Base-by-base conservation (phyloP, 306 rosid species). In the Lablab purpureus region DNA sequence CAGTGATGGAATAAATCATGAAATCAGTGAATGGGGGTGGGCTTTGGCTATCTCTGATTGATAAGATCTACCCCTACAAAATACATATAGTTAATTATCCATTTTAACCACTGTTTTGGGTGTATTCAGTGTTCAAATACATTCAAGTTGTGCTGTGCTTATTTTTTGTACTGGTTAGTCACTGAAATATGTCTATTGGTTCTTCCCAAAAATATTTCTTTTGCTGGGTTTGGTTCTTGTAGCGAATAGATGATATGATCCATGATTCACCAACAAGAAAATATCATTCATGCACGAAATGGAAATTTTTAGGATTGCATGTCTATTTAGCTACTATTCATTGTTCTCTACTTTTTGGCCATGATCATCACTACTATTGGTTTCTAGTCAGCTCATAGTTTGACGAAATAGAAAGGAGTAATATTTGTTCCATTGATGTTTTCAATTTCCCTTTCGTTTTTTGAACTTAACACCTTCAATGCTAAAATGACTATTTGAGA, bases 401-500 rank as follows among this genome's bases (percentile, higher is more conserved):
- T 37, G 11, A 22, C 13, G 10, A 54, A 54, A 62, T 54, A n/a
- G 32, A 50, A 50, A 41, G 15, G 13, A 76, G 41, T 22, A 7
- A 45, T 51, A 10, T 37, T 77, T 40, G 67, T 67, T 55, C 56
- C 46, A 40, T 47, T 65, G 43, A 9, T 50, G 25, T 51, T 65
- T 17, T 27, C 14, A 51, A 49, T 67, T 28, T 66, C 70, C 59
- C 32, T 25, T 27, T 52, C 10, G 23, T 45, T 52, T 72, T 14
- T 64, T 73, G 15, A 73, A 52, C 66, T 47, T 47, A 15, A 45
- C 34, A 59, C 7, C 2, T 22, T 58, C 67, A 19, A 58, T 51
- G 52, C 32, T 76, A 15, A 69, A 49, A 75, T 37, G 41, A 59
- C 77, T n/a, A 10, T 47, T 69, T 27, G 73, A 76, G 19, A 51